phyloP scores from a whole-genome alignment of 495 filamentous ascomycete genomes.

The Parathielavia hyrcaniae region DNA sequence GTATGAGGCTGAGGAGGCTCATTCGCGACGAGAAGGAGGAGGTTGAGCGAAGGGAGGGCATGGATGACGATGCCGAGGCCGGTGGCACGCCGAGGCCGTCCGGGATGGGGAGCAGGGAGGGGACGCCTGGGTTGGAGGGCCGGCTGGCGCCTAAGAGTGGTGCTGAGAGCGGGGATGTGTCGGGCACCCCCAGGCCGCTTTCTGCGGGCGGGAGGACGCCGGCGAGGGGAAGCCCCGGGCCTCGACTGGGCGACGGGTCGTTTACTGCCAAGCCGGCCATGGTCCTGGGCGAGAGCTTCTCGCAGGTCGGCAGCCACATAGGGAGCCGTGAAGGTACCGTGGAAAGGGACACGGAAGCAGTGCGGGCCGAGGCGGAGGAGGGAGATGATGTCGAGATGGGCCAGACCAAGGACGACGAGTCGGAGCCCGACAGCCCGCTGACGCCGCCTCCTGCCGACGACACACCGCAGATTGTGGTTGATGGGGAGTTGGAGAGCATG shows the following conservation, averaged over 20 bases:
- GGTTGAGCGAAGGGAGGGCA: constrained; percentile 64
- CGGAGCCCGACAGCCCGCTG: constrained; percentile 33
- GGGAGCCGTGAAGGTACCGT: constrained; percentile 32
- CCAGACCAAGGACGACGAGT: constrained; percentile 35
- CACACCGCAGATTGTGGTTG: constrained; percentile 47
- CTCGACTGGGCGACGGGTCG: constrained; percentile 25
- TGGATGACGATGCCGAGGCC: constrained; percentile 67
- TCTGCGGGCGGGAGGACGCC: constrained; percentile 58
- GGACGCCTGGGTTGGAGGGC: constrained; percentile 38
- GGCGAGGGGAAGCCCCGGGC: constrained; percentile 47
- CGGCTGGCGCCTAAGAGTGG: constrained; percentile 33
- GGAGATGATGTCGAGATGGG: constrained; percentile 60
- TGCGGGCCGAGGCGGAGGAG: constrained; percentile 52
- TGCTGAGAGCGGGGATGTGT: constrained; percentile 36
- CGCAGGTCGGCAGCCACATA: constrained; percentile 38
- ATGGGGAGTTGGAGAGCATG: constrained; percentile 60
- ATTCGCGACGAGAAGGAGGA: constrained; percentile 97
- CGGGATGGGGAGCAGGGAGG: constrained; percentile 35
- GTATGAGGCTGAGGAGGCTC: constrained; percentile 71
- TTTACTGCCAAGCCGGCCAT: constrained; percentile 37
- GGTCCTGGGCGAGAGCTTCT: constrained; percentile 42
- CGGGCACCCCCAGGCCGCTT: constrained; percentile 44
- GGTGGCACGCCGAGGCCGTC: constrained; percentile 35
- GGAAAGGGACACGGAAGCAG: constrained; percentile 20
- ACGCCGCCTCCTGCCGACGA: constrained; percentile 38